Conservation (phyloP, 805 yeast genomes). For the Barnettozyma siamensis region DNA sequence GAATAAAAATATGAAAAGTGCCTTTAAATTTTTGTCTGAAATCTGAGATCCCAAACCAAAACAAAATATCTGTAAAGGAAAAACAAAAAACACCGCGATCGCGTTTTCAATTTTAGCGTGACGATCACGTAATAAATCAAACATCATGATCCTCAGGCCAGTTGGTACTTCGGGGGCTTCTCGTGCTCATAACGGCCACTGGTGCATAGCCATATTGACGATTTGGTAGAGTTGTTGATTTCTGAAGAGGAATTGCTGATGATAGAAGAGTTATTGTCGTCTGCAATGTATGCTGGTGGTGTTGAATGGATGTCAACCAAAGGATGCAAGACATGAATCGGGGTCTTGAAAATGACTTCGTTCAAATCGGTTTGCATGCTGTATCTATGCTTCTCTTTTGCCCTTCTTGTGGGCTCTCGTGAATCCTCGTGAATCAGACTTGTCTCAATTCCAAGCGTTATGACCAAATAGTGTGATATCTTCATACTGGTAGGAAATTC, state of each 20-base stretch:
- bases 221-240: slow-evolving; percentile 2
- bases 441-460: slow-evolving; percentile 10
- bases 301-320: slow-evolving; percentile 1
- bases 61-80: neutral
- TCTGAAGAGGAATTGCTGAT: neutral
- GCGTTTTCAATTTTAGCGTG: neutral
- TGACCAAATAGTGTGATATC: slow-evolving; percentile 12
- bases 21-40: neutral
- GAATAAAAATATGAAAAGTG: neutral
- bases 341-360: slow-evolving; percentile 14
- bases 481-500: slow-evolving; percentile 4
- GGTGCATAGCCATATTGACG: slow-evolving; percentile 19
- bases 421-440: neutral
- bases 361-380: neutral
- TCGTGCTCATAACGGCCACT: slow-evolving; percentile 16
- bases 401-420: neutral
- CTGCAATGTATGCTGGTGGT: slow-evolving; percentile 15
- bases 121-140: slow-evolving; percentile 2
- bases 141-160: no score
- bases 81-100: slow-evolving; percentile 1
- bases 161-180: slow-evolving; percentile 14
- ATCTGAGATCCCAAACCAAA: neutral
- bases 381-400: neutral
- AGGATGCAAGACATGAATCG: slow-evolving; percentile 11
- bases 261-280: neutral